These are phyloP conservation scores for Curvularia sp. DNA, from an alignment of 2,329 filamentous ascomycete genomes.

Conservation along the genomic window DNA sequence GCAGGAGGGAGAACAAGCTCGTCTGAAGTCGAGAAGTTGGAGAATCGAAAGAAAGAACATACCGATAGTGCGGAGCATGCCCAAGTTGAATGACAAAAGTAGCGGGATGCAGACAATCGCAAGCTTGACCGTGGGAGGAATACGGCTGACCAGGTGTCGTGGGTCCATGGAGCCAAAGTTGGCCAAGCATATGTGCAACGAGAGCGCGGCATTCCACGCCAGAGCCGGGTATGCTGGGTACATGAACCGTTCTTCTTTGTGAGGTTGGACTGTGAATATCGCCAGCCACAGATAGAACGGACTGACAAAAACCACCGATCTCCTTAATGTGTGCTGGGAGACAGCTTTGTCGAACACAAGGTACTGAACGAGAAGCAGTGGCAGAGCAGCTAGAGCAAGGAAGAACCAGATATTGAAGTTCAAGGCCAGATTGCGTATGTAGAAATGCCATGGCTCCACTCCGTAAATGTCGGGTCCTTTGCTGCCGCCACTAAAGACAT, in stretches of 20 bases:
- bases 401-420: slow-evolving; percentile 98
- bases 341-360: slow-evolving; percentile 66
- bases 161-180: slow-evolving; percentile 75
- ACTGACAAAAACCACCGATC: slow-evolving; percentile 76
- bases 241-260: slow-evolving; percentile 99
- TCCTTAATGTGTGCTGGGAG: slow-evolving; percentile 72
- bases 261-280: slow-evolving; percentile 90
- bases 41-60: background rate
- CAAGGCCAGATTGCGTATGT: slow-evolving; percentile 84
- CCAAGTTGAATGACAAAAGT: slow-evolving; percentile 68
- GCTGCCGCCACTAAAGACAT: slow-evolving; percentile 81
- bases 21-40: background rate
- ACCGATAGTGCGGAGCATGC: slow-evolving; percentile 73
- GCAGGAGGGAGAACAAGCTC: background rate
- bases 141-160: slow-evolving; percentile 70
- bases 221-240: slow-evolving; percentile 94
- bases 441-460: slow-evolving; percentile 96
- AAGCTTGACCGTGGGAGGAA: slow-evolving; percentile 79
- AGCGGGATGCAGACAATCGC: slow-evolving; percentile 65
- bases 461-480: slow-evolving; percentile 91
- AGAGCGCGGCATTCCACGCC: slow-evolving; percentile 84
- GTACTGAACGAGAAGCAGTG: slow-evolving; percentile 78
- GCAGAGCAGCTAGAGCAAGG: slow-evolving; percentile 75
- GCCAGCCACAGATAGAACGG: slow-evolving; percentile 95
- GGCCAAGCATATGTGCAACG: slow-evolving; percentile 79